Evolutionary conservation across 2,329 filamentous ascomycete genomes (phyloP), one percentile per base, ranked within the genome.

Genomic region (Fusarium nisikadoi): DNA sequence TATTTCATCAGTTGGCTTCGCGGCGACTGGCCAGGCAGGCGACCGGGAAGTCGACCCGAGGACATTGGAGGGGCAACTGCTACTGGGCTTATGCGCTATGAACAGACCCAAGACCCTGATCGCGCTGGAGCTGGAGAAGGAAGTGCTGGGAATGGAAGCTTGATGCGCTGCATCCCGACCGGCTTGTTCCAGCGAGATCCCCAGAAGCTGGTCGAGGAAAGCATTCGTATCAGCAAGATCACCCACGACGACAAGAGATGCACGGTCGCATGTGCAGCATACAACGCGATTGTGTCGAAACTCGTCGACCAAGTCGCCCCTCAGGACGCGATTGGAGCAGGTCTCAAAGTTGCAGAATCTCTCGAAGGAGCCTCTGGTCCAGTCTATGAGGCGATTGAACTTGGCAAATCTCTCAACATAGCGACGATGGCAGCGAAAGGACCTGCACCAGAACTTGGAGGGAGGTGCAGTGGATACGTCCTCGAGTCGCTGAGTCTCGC

Each of bases 141-240:
- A 6, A 72, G 71, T 11, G 81, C 83, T 2, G 85, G 85, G 19
- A 86, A 86, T 58, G 84, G 85, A 8, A 84, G 81, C 39, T 71
- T 86, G 66, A 86, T 86, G 85, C 79, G 85, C 7, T 86, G 85
- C 66, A 77, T 86, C 3, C 81, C 85, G 0, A 86, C 84, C 1
- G 84, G 77, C 0, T 71, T 86, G 19, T 85, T 86, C 55, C 78
- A 79, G 35, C 25, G 19, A 1, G 77, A 81, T 16, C 55, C 53
- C 4, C 71, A 76, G 2, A 75, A 64, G 31, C 25, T 81, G 9
- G 52, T 81, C 8, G 45, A 49, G 2, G 81, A 84, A 53, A 81
- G 80, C 47, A 57, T 79, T 12, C 77, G 77, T 8, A 81, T 85
- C 60, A 84, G 81, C 52, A 78, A 76, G 20, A 75, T 85, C 36